Base-by-base conservation (phyloP, 73 alveolate genomes). In the Symbiodinium pilosum region DNA sequence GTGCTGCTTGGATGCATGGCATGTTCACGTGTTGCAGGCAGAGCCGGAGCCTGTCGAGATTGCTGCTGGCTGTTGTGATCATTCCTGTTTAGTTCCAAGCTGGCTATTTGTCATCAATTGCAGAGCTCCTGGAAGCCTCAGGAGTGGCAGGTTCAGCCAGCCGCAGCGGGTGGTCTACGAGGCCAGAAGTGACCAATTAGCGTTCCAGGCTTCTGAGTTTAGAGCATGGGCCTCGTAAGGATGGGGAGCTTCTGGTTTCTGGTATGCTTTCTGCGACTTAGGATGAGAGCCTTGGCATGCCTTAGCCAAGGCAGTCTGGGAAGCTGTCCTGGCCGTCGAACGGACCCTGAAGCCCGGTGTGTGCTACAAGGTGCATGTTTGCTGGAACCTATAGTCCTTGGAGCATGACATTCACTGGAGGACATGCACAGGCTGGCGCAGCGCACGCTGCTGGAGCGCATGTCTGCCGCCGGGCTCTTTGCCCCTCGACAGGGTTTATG, bases 351-450 rank as follows among this genome's bases (percentile, higher is more conserved):
- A 99, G 89, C 99, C 99, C 21, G 99, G 99, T 4, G 99, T 99
- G 34, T 83, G 43, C 84, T 93, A 93, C 98, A 91, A 91, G 97
- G 97, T 21, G 41, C 26, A 51, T 56, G 75, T 34, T 56, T 56
- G 34, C 75, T 14, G 59, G 6, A 47, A 47, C 7, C 34, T 28
- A 38, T 38, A 64, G 30, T 0, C 93, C 94, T 52, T 99, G 99
- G 81, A 30, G 38, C 41, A 64, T n/a, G n/a, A n/a, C n/a, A n/a
- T n/a, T n/a, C n/a, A n/a, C n/a, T n/a, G 99, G 99, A 99, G 47
- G 99, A 99, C 94, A 99, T 99, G 99, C 99, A 99, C 93, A 84
- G 99, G 75, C 99, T 99, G 92, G 99, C 99, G 40, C 99, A 99
- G 93, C 99, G 99, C 86, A 99, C 96, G 34, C 99, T 99, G 86